phyloP scores from a whole-genome alignment of 371 early-diverging fungal genomes.

The Phascolomyces articulosus region DNA sequence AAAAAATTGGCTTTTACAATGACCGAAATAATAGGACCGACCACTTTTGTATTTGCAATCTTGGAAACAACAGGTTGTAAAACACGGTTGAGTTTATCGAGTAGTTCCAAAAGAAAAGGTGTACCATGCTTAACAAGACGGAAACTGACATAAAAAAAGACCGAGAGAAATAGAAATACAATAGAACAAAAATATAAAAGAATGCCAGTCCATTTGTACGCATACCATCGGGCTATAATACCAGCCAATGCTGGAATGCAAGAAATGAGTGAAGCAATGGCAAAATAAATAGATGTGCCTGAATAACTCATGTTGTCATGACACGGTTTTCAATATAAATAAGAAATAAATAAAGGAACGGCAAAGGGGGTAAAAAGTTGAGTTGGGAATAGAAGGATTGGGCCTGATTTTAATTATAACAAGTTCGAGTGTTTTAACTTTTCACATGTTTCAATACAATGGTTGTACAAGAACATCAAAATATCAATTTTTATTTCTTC shows the following conservation, averaged over 20 bases:
- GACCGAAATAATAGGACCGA: constrained; percentile 34
- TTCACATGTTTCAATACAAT: not conserved
- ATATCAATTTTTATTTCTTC: no score
- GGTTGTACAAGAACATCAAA: not conserved
- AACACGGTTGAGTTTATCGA: constrained; percentile 23
- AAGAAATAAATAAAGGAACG: constrained; percentile 10
- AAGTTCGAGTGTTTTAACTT: no score
- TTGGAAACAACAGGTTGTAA: constrained; percentile 31
- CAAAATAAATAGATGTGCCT: constrained; percentile 8
- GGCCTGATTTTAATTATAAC: no score
- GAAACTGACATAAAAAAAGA: constrained; percentile 34
- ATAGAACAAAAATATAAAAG: constrained; percentile 26
- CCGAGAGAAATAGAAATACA: constrained; percentile 27
- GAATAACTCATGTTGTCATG: constrained; percentile 5
- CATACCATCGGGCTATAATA: constrained; percentile 11
- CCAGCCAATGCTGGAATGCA: constrained; percentile 15
- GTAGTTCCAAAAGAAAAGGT: constrained; percentile 27
- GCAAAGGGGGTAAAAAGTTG: constrained; percentile 1
- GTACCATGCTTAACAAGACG: constrained; percentile 37
- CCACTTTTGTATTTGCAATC: constrained; percentile 25
- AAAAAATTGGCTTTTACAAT: constrained; percentile 41
- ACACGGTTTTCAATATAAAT: not conserved
- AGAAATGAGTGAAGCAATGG: constrained; percentile 4
- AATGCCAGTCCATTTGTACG: constrained; percentile 3
- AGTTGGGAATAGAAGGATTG: no score